A percentile compares a stretch with the other conserved stretches of the same genome.
Evolutionary conservation across 1,139 yeast species (phyloP).

Genomic region (Spencermartinsiella ligniputridi): DNA sequence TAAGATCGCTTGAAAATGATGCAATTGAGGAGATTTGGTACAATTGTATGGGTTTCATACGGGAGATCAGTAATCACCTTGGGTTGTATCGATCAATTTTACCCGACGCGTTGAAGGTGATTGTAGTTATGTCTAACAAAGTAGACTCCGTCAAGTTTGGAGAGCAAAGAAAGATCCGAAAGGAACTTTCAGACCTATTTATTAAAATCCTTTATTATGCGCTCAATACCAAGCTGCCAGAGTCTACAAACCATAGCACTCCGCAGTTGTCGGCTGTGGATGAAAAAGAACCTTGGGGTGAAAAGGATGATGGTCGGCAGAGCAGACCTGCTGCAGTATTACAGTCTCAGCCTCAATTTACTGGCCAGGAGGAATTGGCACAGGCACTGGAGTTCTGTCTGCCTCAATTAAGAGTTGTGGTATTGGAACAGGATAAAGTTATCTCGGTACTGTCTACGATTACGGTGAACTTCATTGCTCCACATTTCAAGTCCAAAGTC

Average conservation of each 20-base stretch:
- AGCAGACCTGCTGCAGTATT: background rate
- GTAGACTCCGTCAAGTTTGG: slow-evolving; percentile 56
- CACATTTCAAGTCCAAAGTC: slow-evolving; percentile 39
- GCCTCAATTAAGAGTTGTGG: slow-evolving; percentile 38
- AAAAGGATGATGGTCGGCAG: background rate
- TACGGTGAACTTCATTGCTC: slow-evolving; percentile 39
- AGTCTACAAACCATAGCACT: slow-evolving; percentile 1
- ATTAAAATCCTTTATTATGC: slow-evolving; percentile 48
- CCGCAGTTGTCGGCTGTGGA: slow-evolving; percentile 6
- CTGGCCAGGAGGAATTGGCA: slow-evolving; percentile 37
- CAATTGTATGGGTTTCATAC: slow-evolving; percentile 53
- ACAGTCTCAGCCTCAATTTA: background rate
- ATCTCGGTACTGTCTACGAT: slow-evolving; percentile 39
- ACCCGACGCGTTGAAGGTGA: slow-evolving; percentile 49
- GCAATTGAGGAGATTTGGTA: slow-evolving; percentile 73
- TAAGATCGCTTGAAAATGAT: slow-evolving; percentile 64
- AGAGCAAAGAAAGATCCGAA: slow-evolving; percentile 54
- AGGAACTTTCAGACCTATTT: slow-evolving; percentile 65
- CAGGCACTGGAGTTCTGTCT: slow-evolving; percentile 38
- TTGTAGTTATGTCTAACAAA: slow-evolving; percentile 52
- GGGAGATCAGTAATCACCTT: slow-evolving; percentile 49
- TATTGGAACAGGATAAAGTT: slow-evolving; percentile 47
- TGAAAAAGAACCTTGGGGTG: slow-evolving; percentile 1
- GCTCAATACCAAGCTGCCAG: slow-evolving; percentile 26
- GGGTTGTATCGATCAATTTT: slow-evolving; percentile 47